A percentile compares a stretch with the other conserved stretches of the same genome.
phyloP scores from a whole-genome alignment of 495 filamentous ascomycete genomes.

The Daldinia childiae region DNA sequence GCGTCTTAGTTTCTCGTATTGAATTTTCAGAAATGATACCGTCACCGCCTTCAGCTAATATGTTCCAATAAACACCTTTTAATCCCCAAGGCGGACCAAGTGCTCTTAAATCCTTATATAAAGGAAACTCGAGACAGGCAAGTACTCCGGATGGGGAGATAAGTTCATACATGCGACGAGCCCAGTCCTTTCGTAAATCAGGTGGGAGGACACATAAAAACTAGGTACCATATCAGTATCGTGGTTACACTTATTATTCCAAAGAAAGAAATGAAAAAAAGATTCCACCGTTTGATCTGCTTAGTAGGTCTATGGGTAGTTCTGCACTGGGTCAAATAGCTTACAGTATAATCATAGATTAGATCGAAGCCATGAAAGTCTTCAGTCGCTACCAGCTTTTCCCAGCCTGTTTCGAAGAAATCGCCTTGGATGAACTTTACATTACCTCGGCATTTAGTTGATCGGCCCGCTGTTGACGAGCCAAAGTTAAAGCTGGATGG shows the following conservation, averaged over 20 bases:
- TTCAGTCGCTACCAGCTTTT: constrained; percentile 48
- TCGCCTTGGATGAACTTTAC: constrained; percentile 69
- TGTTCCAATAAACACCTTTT: constrained; percentile 69
- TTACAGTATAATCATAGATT: constrained; percentile 83
- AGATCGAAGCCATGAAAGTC: constrained; percentile 69
- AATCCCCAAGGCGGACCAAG: constrained; percentile 74
- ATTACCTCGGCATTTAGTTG: constrained; percentile 57
- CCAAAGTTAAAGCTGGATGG: constrained; percentile 56
- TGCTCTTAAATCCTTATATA: constrained; percentile 68
- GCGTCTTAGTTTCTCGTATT: constrained; percentile 25
- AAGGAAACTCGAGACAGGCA: constrained; percentile 81
- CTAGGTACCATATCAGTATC: constrained; percentile 52
- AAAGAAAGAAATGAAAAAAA: no score
- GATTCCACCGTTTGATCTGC: neutral
- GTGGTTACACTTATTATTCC: neutral
- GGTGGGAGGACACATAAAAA: constrained; percentile 80
- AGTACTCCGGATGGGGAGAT: constrained; percentile 67
- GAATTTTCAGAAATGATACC: constrained; percentile 65
- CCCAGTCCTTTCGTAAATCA: constrained; percentile 71
- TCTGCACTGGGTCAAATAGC: constrained; percentile 13
- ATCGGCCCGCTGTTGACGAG: constrained; percentile 43
- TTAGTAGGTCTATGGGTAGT: neutral
- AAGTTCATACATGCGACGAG: constrained; percentile 69
- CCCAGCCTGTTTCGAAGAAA: constrained; percentile 76
- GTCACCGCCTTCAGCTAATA: constrained; percentile 70